Conservation (phyloP, 108 stramenopile genomes). For the Hondaea fermentalgiana region DNA sequence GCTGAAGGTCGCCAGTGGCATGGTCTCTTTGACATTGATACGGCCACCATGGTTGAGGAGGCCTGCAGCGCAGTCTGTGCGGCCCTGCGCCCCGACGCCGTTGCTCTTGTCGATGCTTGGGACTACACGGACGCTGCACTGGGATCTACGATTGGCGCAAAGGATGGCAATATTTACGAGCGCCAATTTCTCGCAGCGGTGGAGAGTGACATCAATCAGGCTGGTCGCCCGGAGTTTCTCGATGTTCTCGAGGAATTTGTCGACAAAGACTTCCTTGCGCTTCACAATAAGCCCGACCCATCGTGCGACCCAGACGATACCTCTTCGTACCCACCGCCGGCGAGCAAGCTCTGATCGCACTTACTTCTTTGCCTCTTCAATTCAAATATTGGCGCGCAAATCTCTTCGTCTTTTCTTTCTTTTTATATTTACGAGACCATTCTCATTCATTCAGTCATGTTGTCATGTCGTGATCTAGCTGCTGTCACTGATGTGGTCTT, state of each 20-base stretch:
- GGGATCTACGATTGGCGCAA: background rate
- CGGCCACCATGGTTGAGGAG: background rate
- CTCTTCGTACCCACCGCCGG: background rate
- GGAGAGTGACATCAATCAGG: background rate
- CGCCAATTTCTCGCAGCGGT: background rate
- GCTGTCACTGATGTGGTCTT: background rate
- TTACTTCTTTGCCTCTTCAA: too few species aligned
- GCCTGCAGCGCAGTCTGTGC: background rate
- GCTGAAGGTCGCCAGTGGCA: background rate
- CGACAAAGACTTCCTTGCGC: background rate
- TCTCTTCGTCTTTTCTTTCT: too few species aligned
- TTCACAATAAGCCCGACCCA: background rate
- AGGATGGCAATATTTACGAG: background rate
- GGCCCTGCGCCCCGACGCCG: conserved; percentile 65
- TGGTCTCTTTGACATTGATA: background rate
- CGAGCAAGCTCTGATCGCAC: background rate
- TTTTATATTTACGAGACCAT: too few species aligned
- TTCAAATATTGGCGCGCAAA: too few species aligned
- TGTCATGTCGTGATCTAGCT: background rate
- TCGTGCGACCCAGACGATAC: background rate
- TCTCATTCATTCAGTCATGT: too few species aligned
- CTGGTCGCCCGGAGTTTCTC: background rate
- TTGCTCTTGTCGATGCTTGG: conserved; percentile 74
- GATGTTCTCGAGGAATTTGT: background rate
- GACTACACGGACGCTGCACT: conserved; percentile 77